A percentile compares a stretch with the other conserved stretches of the same genome.
These are phyloP conservation scores for Diutina pseudorugosa DNA, from an alignment of 1,139 yeast species.

Conservation along the genomic window DNA sequence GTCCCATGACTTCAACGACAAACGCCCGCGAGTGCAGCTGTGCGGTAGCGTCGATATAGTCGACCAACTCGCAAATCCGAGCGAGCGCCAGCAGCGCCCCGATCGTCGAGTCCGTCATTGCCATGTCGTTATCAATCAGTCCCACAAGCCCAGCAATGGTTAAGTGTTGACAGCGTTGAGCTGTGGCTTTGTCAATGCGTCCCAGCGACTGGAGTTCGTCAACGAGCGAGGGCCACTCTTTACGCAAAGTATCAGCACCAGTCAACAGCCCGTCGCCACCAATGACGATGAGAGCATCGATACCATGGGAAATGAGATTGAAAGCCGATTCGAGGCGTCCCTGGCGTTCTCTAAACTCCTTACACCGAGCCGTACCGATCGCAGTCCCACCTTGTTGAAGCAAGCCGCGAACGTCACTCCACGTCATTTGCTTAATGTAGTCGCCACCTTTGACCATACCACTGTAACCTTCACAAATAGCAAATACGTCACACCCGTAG, in stretches of 20 bases:
- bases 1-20: conserved; percentile 97
- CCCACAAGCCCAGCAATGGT: conserved; percentile 95
- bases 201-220: conserved; percentile 49
- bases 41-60: conserved; percentile 94
- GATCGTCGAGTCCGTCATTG: conserved; percentile 89
- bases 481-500: conserved; percentile 89
- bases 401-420: conserved; percentile 94
- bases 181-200: conserved; percentile 44
- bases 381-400: conserved; percentile 87
- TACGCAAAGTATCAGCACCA: conserved; percentile 89
- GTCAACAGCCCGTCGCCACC: conserved; percentile 99
- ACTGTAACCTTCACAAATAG: conserved; percentile 88
- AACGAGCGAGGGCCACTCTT: conserved; percentile 86
- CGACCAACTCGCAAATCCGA: conserved; percentile 86
- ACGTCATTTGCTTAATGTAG: conserved; percentile 61
- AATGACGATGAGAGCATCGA: conserved; percentile 92
- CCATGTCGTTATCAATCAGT: conserved; percentile 95
- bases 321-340: conserved; percentile 79
- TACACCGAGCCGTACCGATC: conserved; percentile 93
- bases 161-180: conserved; percentile 51
- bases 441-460: conserved; percentile 84
- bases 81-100: conserved; percentile 93
- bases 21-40: conserved; percentile 95
- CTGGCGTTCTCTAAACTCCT: conserved; percentile 67
- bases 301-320: conserved; percentile 77